Percentiles rank a stretch among this genome's conserved stretches.
phyloP scores from a whole-genome alignment of 495 filamentous ascomycete genomes.

The Chlorociboria aeruginascens region DNA sequence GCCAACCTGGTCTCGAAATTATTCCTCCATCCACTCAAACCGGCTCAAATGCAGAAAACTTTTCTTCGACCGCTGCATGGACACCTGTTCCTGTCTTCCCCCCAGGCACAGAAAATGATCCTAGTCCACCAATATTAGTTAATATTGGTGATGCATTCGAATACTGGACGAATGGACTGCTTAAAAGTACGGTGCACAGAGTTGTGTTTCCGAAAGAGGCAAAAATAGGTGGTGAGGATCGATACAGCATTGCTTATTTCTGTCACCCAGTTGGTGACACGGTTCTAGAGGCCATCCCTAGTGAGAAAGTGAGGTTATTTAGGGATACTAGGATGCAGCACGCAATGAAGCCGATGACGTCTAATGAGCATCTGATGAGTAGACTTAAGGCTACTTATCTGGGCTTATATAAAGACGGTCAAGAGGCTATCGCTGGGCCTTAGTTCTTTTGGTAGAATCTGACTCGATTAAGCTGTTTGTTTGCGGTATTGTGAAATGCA shows the following conservation, averaged over 20 bases:
- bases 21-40: slow-evolving; percentile 33
- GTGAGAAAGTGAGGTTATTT: slow-evolving; percentile 33
- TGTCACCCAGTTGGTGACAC: slow-evolving; percentile 72
- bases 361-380: slow-evolving; percentile 68
- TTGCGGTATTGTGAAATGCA: too few relatives aligned
- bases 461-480: too few relatives aligned
- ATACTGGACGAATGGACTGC: slow-evolving; percentile 81
- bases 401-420: slow-evolving; percentile 14
- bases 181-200: slow-evolving; percentile 78
- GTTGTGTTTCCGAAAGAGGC: slow-evolving; percentile 59
- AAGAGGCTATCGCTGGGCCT: background rate
- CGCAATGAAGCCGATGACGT: slow-evolving; percentile 49
- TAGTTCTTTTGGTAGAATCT: too few relatives aligned
- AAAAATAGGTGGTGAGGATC: slow-evolving; percentile 41
- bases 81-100: slow-evolving; percentile 49
- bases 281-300: slow-evolving; percentile 65
- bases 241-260: slow-evolving; percentile 87
- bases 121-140: slow-evolving; percentile 67
- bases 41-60: background rate
- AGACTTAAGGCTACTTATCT: slow-evolving; percentile 66
- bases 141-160: slow-evolving; percentile 88
- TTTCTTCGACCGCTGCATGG: slow-evolving; percentile 29
- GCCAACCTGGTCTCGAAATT: slow-evolving; percentile 82
- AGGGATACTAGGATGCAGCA: slow-evolving; percentile 23
- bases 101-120: slow-evolving; percentile 35